Percentiles rank a stretch among this genome's conserved stretches.
Evolutionary conservation across 768 basidiomycete species (phyloP).

Genomic region (Pleurotus eryngii): DNA sequence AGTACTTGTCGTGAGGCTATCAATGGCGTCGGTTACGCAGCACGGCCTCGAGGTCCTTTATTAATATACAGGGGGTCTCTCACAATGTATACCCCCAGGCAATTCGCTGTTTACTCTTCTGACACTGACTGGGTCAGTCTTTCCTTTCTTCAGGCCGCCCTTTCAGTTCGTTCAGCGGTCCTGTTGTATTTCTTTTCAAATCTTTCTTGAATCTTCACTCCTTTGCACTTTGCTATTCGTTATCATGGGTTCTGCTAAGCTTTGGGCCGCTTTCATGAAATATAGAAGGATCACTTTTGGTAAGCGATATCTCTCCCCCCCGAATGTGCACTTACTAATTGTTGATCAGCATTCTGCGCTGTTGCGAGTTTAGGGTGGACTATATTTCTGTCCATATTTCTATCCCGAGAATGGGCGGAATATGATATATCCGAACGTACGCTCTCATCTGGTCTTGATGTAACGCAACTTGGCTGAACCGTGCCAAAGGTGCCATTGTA

Average conservation of each 20-base stretch:
- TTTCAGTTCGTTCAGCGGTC: constrained; percentile 26
- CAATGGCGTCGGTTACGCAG: constrained; percentile 4
- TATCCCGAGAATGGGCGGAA: constrained; percentile 30
- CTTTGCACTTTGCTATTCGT: constrained; percentile 11
- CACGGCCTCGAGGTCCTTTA: neutral
- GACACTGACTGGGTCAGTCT: constrained; percentile 18
- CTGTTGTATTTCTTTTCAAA: constrained; percentile 14
- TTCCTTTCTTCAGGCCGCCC: constrained; percentile 14
- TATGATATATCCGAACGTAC: constrained; percentile 31
- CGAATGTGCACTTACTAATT: too few relatives aligned
- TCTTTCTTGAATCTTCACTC: constrained; percentile 10
- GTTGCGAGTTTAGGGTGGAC: constrained; percentile 29
- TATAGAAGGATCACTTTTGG: constrained; percentile 31
- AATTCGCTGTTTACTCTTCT: constrained; percentile 14
- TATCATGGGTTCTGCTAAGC: constrained; percentile 19
- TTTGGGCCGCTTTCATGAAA: constrained; percentile 30
- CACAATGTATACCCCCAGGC: neutral
- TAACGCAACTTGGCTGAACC: neutral
- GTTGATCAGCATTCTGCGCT: constrained; percentile 25
- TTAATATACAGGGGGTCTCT: constrained; percentile 2
- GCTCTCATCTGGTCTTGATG: constrained; percentile 5
- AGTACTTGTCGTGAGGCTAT: neutral
- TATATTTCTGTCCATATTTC: constrained; percentile 29
- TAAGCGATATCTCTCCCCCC: constrained; percentile 16
- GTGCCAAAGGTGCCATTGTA: constrained; percentile 27